phyloP scores from a whole-genome alignment of 2,329 filamentous ascomycete genomes.

The Plenodomus tracheiphilus region DNA sequence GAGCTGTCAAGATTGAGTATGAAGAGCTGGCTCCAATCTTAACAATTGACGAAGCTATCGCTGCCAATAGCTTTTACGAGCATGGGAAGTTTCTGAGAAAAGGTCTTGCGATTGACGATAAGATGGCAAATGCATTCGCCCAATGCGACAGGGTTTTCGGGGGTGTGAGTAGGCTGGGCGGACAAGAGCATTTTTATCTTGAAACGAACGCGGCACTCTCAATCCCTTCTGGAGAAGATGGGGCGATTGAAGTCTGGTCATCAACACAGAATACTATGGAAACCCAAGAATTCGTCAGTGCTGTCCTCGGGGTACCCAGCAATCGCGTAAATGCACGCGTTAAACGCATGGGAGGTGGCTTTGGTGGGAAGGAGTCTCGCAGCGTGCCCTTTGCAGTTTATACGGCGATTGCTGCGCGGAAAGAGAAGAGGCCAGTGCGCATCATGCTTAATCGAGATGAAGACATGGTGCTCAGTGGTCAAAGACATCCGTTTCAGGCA shows the following conservation, averaged over 20 bases:
- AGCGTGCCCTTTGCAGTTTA: conserved; percentile 82
- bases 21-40: conserved; percentile 85
- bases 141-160: conserved; percentile 79
- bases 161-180: conserved; percentile 84
- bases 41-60: conserved; percentile 93
- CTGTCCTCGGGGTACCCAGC: conserved; percentile 77
- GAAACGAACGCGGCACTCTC: conserved; percentile 86
- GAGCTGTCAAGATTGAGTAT: conserved; percentile 84
- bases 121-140: conserved; percentile 73
- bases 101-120: conserved; percentile 56
- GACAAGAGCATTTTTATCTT: conserved; percentile 96
- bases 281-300: conserved; percentile 68
- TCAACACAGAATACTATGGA: conserved; percentile 47
- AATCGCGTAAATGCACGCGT: conserved; percentile 90
- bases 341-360: conserved; percentile 88
- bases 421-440: conserved; percentile 77
- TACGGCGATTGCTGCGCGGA: conserved; percentile 81
- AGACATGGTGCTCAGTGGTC: conserved; percentile 87
- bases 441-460: conserved; percentile 96
- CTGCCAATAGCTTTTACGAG: conserved; percentile 80
- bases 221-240: conserved; percentile 86
- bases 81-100: conserved; percentile 79
- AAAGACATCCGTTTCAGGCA: conserved; percentile 87
- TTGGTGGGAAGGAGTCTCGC: conserved; percentile 90
- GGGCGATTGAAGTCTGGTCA: conserved; percentile 82